Evolutionary conservation across 129 eudicot genomes (phyloP).

Genomic region (Arctium minus): DNA sequence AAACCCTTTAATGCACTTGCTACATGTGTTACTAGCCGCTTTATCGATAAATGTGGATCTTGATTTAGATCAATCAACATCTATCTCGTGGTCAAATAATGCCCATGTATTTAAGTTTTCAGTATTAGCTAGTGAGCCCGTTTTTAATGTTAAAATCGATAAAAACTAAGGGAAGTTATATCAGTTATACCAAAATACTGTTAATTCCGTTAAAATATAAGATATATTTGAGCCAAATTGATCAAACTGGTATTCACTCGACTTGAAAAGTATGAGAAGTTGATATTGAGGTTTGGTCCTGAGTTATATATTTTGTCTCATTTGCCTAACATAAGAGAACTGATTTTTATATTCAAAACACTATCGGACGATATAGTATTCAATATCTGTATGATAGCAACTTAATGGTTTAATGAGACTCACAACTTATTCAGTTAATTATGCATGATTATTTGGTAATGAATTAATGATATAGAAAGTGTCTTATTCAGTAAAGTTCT

Average conservation of each 20-base stretch:
- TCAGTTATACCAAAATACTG: neutral
- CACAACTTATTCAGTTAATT: too few species aligned
- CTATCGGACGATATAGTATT: neutral
- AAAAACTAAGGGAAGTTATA: neutral
- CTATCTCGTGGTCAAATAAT: neutral
- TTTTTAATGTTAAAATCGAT: neutral
- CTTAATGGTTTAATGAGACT: too few species aligned
- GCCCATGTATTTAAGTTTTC: neutral
- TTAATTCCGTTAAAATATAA: neutral
- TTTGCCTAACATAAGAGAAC: neutral
- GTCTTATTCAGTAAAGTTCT: too few species aligned
- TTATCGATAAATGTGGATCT: neutral
- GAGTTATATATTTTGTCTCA: neutral
- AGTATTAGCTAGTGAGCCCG: neutral
- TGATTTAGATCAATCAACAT: neutral
- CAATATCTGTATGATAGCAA: too few species aligned
- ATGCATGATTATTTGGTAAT: too few species aligned
- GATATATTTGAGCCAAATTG: neutral
- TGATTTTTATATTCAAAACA: neutral
- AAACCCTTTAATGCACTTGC: slow-evolving; percentile 21
- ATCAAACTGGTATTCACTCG: neutral
- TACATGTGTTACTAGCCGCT: slow-evolving; percentile 20
- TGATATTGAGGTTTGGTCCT: neutral
- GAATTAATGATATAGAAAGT: too few species aligned
- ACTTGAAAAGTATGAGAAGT: neutral